phyloP scores from a whole-genome alignment of 805 yeast species.

The Candida rishiriensis region DNA sequence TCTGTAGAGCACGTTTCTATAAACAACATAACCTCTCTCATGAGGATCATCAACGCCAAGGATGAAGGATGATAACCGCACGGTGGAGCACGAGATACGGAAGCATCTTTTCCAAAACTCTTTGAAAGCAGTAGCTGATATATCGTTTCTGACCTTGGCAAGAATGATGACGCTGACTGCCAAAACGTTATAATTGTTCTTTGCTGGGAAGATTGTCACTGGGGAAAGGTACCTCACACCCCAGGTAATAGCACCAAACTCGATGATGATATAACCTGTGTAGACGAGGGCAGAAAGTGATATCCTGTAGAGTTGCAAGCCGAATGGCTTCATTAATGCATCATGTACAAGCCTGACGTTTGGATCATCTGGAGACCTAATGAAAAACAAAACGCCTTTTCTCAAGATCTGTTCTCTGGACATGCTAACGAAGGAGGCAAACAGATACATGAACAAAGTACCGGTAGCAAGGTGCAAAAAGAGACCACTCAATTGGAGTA shows the following conservation, averaged over 20 bases:
- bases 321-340: conserved; percentile 73
- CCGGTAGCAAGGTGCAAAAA: conserved; percentile 53
- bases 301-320: conserved; percentile 68
- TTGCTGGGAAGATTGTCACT: conserved; percentile 24
- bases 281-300: conserved; percentile 71
- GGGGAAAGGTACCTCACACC: conserved; percentile 36
- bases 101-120: conserved; percentile 56
- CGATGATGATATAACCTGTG: conserved; percentile 63
- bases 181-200: not conserved
- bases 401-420: conserved; percentile 67
- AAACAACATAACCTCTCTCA: conserved; percentile 67
- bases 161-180: not conserved
- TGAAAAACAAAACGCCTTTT: conserved; percentile 86
- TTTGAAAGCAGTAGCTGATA: conserved; percentile 8
- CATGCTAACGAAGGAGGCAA: conserved; percentile 86
- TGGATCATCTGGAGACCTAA: conserved; percentile 93
- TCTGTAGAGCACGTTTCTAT: conserved; percentile 45
- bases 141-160: conserved; percentile 23
- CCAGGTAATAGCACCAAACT: conserved; percentile 67
- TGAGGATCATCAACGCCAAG: conserved; percentile 54
- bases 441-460: conserved; percentile 78
- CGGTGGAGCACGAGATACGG: conserved; percentile 44
- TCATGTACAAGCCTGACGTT: conserved; percentile 82
- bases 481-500: not conserved
- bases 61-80: conserved; percentile 81